Evolutionary conservation across 352 stramenopile species (phyloP).

Genomic region (Pythium rishiriense): DNA sequence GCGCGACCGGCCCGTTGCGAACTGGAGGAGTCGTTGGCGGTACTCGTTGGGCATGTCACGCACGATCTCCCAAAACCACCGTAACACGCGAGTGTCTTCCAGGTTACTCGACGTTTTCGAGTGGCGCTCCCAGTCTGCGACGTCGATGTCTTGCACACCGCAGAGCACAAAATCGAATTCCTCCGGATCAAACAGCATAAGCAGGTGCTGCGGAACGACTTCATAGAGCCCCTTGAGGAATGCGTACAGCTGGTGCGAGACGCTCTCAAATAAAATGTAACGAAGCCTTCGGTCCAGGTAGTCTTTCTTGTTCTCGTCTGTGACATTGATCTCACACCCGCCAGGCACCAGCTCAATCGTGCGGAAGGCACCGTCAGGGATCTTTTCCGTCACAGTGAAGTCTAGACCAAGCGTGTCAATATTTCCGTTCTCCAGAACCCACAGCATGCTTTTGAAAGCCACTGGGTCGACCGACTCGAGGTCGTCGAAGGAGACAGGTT

Average conservation of each 20-base stretch:
- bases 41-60: slow-evolving; percentile 85
- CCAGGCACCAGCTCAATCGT: slow-evolving; percentile 24
- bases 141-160: slow-evolving; percentile 94
- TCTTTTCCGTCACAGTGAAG: slow-evolving; percentile 38
- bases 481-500: slow-evolving; percentile 94
- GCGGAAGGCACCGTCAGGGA: not conserved
- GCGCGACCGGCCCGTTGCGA: slow-evolving; percentile 75
- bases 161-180: slow-evolving; percentile 97
- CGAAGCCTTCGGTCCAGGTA: slow-evolving; percentile 90
- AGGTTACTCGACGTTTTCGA: slow-evolving; percentile 65
- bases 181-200: slow-evolving; percentile 97
- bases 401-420: slow-evolving; percentile 43
- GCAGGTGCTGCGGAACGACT: slow-evolving; percentile 93
- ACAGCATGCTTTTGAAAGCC: slow-evolving; percentile 48
- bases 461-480: slow-evolving; percentile 83
- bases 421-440: slow-evolving; percentile 48
- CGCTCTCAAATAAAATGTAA: slow-evolving; percentile 60
- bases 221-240: slow-evolving; percentile 95
- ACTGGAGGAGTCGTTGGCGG: slow-evolving; percentile 70
- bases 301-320: slow-evolving; percentile 93
- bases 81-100: slow-evolving; percentile 31
- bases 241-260: slow-evolving; percentile 53
- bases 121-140: slow-evolving; percentile 94
- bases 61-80: slow-evolving; percentile 98
- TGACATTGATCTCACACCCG: slow-evolving; percentile 74